Evolutionary conservation across 2,329 filamentous ascomycete species (phyloP).

Genomic region (Pseudocercospora eumusae): DNA sequence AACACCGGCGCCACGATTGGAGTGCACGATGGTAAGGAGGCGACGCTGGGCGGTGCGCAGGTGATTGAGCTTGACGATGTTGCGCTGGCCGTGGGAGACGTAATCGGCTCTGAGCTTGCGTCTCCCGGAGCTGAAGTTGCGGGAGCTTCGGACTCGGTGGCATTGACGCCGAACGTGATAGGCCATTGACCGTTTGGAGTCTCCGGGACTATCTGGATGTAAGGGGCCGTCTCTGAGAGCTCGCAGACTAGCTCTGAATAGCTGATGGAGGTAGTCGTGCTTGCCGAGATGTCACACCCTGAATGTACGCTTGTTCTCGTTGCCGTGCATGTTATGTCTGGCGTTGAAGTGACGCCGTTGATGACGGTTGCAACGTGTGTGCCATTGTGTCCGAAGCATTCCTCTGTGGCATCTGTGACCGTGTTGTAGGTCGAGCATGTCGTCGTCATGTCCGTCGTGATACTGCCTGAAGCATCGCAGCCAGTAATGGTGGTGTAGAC

Average conservation of each 20-base stretch:
- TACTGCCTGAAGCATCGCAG: constrained; percentile 18
- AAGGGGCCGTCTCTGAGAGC: neutral
- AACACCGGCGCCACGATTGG: neutral
- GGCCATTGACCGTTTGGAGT: neutral
- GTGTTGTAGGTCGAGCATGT: constrained; percentile 16
- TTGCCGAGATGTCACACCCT: constrained; percentile 24
- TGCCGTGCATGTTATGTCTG: constrained; percentile 19
- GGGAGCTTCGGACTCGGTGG: neutral
- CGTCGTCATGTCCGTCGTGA: constrained; percentile 17
- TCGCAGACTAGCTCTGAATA: constrained; percentile 11
- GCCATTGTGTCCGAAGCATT: constrained; percentile 16
- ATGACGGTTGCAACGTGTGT: constrained; percentile 4
- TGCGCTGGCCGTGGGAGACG: neutral
- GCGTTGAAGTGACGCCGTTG: constrained; percentile 7
- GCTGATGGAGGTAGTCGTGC: constrained; percentile 12
- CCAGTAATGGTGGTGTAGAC: constrained; percentile 14
- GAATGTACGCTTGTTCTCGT: constrained; percentile 15
- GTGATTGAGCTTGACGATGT: constrained; percentile 1
- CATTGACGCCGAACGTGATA: constrained; percentile 3
- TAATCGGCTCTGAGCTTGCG: neutral
- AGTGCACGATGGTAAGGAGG: neutral
- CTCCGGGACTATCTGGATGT: neutral
- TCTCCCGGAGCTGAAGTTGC: neutral
- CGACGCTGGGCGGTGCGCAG: constrained; percentile 4
- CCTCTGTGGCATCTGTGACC: constrained; percentile 15